Evolutionary conservation across 139 green algal species (phyloP).

Genomic region (Limnomonas spitsbergensis): DNA sequence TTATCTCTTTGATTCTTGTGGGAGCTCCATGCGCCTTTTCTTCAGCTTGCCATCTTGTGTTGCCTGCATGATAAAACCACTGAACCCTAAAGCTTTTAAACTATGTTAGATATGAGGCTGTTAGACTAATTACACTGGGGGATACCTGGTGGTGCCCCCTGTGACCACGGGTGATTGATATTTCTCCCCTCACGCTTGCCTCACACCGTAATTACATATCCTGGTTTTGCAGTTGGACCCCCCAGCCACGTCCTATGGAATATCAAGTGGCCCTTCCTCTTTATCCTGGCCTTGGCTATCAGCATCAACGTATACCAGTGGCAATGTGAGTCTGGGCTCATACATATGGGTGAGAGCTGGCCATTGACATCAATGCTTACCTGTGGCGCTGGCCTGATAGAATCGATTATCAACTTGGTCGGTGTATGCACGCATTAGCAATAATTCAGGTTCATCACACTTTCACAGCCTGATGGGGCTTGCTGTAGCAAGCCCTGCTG

Average conservation of each 20-base stretch:
- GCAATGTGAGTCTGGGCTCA: no score
- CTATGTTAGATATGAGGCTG: no score
- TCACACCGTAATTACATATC: neutral
- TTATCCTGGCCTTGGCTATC: neutral
- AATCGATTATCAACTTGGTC: no score
- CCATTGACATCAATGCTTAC: no score
- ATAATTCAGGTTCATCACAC: no score
- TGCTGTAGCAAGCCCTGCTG: no score
- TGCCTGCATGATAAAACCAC: neutral
- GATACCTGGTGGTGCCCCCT: neutral
- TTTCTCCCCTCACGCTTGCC: neutral
- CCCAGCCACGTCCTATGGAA: conserved; percentile 19
- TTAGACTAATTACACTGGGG: neutral
- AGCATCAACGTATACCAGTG: neutral
- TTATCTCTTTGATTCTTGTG: no score
- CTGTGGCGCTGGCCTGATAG: no score
- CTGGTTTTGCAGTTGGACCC: conserved; percentile 9
- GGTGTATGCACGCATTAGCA: no score
- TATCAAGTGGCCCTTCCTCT: conserved; percentile 16
- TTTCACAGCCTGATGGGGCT: no score
- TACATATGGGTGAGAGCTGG: neutral
- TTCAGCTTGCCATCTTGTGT: neutral
- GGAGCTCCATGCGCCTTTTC: no score
- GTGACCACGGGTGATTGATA: neutral
- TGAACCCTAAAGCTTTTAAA: neutral